Conservation (phyloP, 2,329 filamentous ascomycete species). For the Gremmenia infestans region DNA sequence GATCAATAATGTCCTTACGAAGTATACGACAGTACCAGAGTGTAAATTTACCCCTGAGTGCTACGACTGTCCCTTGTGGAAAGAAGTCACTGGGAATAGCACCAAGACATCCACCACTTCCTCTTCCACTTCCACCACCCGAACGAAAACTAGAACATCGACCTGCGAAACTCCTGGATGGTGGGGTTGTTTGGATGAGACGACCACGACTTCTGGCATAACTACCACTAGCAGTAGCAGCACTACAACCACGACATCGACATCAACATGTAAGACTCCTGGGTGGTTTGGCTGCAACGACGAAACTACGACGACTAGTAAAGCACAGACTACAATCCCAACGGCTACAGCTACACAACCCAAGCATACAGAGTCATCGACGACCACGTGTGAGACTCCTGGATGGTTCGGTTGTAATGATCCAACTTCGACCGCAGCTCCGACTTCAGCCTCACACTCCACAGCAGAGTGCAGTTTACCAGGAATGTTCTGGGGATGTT, state of each 20-base stretch:
- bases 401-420: constrained; percentile 47
- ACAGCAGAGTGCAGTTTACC: constrained; percentile 45
- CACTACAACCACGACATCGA: constrained; percentile 32
- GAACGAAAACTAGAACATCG: constrained; percentile 67
- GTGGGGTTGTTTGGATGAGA: constrained; percentile 51
- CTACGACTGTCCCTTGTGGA: constrained; percentile 88
- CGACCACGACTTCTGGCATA: constrained; percentile 24
- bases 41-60: constrained; percentile 76
- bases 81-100: constrained; percentile 69
- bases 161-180: constrained; percentile 91
- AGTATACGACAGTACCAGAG: constrained; percentile 73
- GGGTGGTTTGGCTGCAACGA: constrained; percentile 48
- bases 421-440: constrained; percentile 37
- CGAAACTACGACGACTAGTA: constrained; percentile 38
- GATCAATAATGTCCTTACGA: constrained; percentile 79
- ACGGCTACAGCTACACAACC: constrained; percentile 20
- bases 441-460: constrained; percentile 27
- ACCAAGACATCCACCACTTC: constrained; percentile 62
- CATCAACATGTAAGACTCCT: constrained; percentile 38
- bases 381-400: constrained; percentile 35
- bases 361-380: constrained; percentile 22
- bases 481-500: constrained; percentile 55
- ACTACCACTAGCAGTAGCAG: constrained; percentile 16
- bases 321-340: constrained; percentile 29
- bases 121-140: constrained; percentile 54